Percentiles rank a stretch among this genome's conserved stretches.
Evolutionary conservation across 371 early-diverging fungal species (phyloP).

Genomic region (Lichtheimia ramosa): DNA sequence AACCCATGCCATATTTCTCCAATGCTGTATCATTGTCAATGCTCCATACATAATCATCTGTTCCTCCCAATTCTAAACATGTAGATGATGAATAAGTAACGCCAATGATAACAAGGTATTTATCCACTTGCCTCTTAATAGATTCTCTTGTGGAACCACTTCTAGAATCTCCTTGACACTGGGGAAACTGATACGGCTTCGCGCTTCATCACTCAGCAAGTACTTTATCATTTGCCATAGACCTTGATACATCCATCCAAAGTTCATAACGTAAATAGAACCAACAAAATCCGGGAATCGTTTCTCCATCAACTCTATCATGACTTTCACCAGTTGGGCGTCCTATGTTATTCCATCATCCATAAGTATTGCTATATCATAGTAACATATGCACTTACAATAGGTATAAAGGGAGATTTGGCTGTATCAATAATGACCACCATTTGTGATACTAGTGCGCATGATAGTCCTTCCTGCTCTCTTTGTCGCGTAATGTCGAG

Average conservation of each 20-base stretch:
- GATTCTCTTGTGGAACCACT: constrained; percentile 20
- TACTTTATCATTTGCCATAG: constrained; percentile 44
- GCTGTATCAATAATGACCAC: constrained; percentile 37
- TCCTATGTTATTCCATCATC: constrained; percentile 21
- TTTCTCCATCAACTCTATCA: constrained; percentile 29
- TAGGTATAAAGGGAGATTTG: constrained; percentile 40
- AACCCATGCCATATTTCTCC: constrained; percentile 30
- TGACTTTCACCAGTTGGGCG: constrained; percentile 24
- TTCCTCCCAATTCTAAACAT: constrained; percentile 35
- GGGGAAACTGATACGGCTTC: constrained; percentile 35
- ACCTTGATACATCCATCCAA: constrained; percentile 51
- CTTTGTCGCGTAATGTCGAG: constrained; percentile 31
- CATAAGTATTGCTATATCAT: not conserved
- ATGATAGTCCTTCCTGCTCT: constrained; percentile 13
- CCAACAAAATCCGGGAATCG: constrained; percentile 34
- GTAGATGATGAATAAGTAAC: not conserved
- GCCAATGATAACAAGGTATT: not conserved
- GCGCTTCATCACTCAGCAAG: constrained; percentile 37
- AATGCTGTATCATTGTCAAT: constrained; percentile 30
- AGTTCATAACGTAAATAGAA: constrained; percentile 42
- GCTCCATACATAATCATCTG: constrained; percentile 29
- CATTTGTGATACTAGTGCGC: constrained; percentile 30
- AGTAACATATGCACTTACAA: constrained; percentile 21
- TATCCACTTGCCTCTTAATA: constrained; percentile 22
- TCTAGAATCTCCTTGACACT: constrained; percentile 23